Conservation (phyloP, 208 protist genomes). For the Trypanosomatidae sp. region DNA sequence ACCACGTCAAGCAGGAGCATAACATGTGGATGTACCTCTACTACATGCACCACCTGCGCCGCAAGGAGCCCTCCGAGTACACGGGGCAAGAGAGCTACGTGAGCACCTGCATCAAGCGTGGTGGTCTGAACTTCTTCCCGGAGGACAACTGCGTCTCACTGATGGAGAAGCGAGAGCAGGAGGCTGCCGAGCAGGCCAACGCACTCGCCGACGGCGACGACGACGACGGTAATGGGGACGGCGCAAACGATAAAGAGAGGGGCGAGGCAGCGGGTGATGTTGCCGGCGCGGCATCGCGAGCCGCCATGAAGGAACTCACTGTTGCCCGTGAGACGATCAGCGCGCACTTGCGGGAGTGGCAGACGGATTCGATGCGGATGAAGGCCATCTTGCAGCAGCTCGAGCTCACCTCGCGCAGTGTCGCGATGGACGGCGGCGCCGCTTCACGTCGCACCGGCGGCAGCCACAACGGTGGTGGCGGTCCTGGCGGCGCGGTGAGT, state of each 20-base stretch:
- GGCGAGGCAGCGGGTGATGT: no score
- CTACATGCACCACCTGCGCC: conserved; percentile 88
- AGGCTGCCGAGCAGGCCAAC: conserved; percentile 20
- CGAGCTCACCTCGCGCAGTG: conserved; percentile 35
- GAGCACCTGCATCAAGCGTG: conserved; percentile 40
- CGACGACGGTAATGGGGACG: conserved; percentile 19
- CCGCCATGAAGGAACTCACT: conserved; percentile 37
- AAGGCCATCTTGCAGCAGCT: conserved; percentile 52
- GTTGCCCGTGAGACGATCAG: conserved; percentile 35
- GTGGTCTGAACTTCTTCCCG: conserved; percentile 81
- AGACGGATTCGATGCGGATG: conserved; percentile 33
- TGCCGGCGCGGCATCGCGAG: conserved; percentile 5
- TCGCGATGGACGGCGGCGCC: no score
- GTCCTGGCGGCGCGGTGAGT: no score
- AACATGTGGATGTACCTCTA: conserved; percentile 97
- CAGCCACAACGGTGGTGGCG: no score
- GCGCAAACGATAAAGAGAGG: neutral
- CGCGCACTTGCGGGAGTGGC: conserved; percentile 33
- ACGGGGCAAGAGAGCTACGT: conserved; percentile 90
- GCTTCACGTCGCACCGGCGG: no score
- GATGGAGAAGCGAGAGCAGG: no score
- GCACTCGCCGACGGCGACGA: conserved; percentile 23
- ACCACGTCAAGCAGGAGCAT: conserved; percentile 91
- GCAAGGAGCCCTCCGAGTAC: conserved; percentile 75
- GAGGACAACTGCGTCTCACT: conserved; percentile 61